These are phyloP conservation scores for Mallotus repandus DNA, from an alignment of 441 rosid genomes.

Conservation along the genomic window DNA sequence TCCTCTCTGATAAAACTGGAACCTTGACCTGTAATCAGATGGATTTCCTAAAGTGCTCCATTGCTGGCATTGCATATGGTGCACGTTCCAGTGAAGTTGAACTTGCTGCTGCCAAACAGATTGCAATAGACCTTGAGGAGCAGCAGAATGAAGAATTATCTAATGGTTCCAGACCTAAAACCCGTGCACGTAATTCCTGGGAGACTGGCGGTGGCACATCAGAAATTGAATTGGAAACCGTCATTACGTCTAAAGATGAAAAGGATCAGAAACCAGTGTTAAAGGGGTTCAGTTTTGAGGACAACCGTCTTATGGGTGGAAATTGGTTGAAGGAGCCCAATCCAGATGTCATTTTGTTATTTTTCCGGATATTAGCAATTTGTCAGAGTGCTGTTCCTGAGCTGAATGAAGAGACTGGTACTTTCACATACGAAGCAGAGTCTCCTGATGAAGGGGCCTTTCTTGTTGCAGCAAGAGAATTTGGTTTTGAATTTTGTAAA, in stretches of 20 bases:
- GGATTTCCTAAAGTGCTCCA: conserved; percentile 97
- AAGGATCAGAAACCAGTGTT: conserved; percentile 45
- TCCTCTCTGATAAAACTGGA: conserved; percentile 96
- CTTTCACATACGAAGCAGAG: conserved; percentile 80
- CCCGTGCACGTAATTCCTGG: conserved; percentile 37
- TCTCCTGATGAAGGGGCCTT: conserved; percentile 96
- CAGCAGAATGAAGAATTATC: conserved; percentile 44
- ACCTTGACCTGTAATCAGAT: conserved; percentile 98
- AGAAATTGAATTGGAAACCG: conserved; percentile 75
- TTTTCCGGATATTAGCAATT: conserved; percentile 75
- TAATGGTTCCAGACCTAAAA: conserved; percentile 31
- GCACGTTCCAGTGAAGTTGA: conserved; percentile 80
- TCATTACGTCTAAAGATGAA: conserved; percentile 45
- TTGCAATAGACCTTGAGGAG: conserved; percentile 75
- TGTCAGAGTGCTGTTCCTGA: conserved; percentile 98
- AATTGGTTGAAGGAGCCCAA: conserved; percentile 82
- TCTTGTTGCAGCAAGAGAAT: conserved; percentile 93
- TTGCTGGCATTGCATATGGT: conserved; percentile 87
- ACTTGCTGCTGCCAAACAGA: conserved; percentile 82
- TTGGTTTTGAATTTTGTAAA: conserved; percentile 84
- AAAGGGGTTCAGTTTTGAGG: conserved; percentile 93
- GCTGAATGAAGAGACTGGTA: conserved; percentile 72
- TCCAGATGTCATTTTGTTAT: conserved; percentile 46
- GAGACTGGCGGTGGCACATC: conserved; percentile 35
- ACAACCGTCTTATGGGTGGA: conserved; percentile 67